Conservation (phyloP, 2,329 filamentous ascomycete genomes). For the Colletotrichum camelliae region DNA sequence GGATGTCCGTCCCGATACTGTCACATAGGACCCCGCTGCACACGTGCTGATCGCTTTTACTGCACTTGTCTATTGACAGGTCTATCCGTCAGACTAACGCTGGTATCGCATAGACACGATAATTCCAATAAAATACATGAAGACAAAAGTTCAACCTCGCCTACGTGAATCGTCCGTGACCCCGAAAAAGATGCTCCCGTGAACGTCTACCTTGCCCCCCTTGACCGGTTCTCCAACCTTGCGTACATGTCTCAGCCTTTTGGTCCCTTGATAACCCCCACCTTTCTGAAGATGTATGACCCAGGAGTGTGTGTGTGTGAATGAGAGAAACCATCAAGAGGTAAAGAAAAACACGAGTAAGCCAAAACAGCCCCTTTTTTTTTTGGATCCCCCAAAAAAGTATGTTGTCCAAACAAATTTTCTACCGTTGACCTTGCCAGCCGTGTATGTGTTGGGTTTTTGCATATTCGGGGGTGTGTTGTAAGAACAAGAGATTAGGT, state of each 20-base stretch:
- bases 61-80: slow-evolving; percentile 19
- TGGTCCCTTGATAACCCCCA: neutral
- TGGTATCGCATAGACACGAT: slow-evolving; percentile 21
- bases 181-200: neutral
- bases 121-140: slow-evolving; percentile 17
- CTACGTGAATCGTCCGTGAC: neutral
- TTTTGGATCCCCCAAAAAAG: neutral
- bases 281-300: neutral
- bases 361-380: slow-evolving; percentile 1
- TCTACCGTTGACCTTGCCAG: slow-evolving; percentile 9
- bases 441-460: slow-evolving; percentile 8
- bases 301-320: neutral
- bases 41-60: neutral
- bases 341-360: neutral
- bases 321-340: neutral
- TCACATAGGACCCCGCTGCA: neutral
- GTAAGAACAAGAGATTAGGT: slow-evolving; percentile 17
- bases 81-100: slow-evolving; percentile 9
- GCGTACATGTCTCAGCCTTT: neutral
- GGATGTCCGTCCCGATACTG: neutral
- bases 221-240: neutral
- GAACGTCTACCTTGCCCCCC: neutral
- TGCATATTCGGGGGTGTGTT: neutral
- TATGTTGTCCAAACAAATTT: slow-evolving; percentile 9
- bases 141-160: slow-evolving; percentile 4